Percentiles rank a stretch among this genome's conserved stretches.
These are phyloP conservation scores for Handroanthus guayacan DNA, from an alignment of 257 asterid genomes.

Conservation along the genomic window DNA sequence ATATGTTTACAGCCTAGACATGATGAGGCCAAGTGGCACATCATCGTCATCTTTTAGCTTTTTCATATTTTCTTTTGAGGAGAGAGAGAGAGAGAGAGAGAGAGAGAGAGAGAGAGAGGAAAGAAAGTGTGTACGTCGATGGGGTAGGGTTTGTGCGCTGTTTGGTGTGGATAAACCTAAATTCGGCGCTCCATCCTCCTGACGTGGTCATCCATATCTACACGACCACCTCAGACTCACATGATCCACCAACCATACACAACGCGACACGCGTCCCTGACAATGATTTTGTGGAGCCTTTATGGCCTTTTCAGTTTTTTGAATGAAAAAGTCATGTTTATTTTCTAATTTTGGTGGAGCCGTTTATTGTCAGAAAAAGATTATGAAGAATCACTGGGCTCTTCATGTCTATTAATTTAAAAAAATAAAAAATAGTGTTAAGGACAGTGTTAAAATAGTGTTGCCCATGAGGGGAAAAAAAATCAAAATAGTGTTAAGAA, in stretches of 20 bases:
- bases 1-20: slow-evolving; percentile 30
- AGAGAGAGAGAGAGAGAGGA: neutral
- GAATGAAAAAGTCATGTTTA: no score
- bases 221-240: neutral
- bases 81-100: no score
- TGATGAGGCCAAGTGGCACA: slow-evolving; percentile 29
- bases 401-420: no score
- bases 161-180: slow-evolving; percentile 18
- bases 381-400: no score
- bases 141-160: slow-evolving; percentile 12
- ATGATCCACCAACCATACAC: neutral
- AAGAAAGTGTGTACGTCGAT: neutral
- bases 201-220: slow-evolving; percentile 33
- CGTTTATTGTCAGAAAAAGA: no score
- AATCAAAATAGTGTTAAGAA: no score
- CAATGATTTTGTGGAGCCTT: slow-evolving; percentile 19
- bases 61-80: neutral
- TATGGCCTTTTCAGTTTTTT: neutral
- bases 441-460: no score
- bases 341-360: no score
- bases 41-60: neutral
- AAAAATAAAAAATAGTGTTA: no score
- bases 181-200: slow-evolving; percentile 30
- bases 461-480: no score
- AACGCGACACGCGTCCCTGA: slow-evolving; percentile 19